A percentile compares a stretch with the other conserved stretches of the same genome.
These are phyloP conservation scores for Onygenales sp. DNA, from an alignment of 2,329 filamentous ascomycete species.

Conservation along the genomic window DNA sequence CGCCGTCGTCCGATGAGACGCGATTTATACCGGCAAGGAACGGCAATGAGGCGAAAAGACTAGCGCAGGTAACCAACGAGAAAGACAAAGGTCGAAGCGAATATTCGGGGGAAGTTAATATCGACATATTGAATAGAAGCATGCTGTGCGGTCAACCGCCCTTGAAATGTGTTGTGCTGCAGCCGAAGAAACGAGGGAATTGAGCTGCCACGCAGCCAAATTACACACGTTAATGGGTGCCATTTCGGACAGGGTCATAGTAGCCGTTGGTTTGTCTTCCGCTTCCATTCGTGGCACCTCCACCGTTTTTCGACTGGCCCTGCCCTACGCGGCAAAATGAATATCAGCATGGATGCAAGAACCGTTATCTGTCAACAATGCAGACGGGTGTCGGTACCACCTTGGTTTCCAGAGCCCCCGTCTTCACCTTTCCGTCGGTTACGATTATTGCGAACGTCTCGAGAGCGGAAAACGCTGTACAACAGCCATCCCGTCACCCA, in stretches of 20 bases:
- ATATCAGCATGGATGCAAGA: background rate
- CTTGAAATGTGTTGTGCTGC: slow-evolving; percentile 1
- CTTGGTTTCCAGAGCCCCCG: slow-evolving; percentile 8
- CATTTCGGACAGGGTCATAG: slow-evolving; percentile 34
- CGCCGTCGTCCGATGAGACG: slow-evolving; percentile 75
- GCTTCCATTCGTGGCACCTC: slow-evolving; percentile 15
- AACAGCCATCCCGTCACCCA: slow-evolving; percentile 39
- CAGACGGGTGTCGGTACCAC: background rate
- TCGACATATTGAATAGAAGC: slow-evolving; percentile 21
- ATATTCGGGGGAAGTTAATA: no score
- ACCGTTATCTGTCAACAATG: background rate
- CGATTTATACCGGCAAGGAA: slow-evolving; percentile 45
- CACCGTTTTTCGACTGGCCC: slow-evolving; percentile 15
- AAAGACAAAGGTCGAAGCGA: no score
- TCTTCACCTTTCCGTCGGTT: slow-evolving; percentile 31
- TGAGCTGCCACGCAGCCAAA: background rate
- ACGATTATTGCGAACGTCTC: slow-evolving; percentile 38
- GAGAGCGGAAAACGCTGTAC: slow-evolving; percentile 39
- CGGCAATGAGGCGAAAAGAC: no score
- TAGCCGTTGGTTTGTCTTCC: slow-evolving; percentile 22
- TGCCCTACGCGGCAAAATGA: slow-evolving; percentile 10
- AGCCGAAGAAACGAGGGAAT: background rate
- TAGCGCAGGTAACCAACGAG: no score
- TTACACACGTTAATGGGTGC: slow-evolving; percentile 13
- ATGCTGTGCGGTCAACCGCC: background rate